phyloP scores from a whole-genome alignment of 345 rosid genomes.

The Populus tremula region DNA sequence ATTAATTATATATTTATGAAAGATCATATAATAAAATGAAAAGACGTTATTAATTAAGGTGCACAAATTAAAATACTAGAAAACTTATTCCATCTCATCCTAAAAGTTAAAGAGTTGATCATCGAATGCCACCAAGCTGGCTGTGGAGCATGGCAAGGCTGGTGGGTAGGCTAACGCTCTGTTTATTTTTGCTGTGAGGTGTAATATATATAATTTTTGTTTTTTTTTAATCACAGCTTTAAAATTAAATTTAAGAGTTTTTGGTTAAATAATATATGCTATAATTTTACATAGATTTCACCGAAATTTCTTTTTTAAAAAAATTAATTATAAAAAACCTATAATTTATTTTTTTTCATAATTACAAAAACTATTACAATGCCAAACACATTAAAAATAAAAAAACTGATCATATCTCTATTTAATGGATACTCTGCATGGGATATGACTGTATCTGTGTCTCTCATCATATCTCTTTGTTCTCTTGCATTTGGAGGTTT shows the following conservation, averaged over 20 bases:
- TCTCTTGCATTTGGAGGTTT: conserved; percentile 34
- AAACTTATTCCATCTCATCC: conserved; percentile 6
- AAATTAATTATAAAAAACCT: too few relatives aligned
- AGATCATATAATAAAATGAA: neutral
- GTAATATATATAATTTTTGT: too few relatives aligned
- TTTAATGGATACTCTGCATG: conserved; percentile 20
- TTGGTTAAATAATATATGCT: too few relatives aligned
- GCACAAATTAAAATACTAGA: neutral
- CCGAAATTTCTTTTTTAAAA: too few relatives aligned
- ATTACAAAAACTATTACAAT: too few relatives aligned
- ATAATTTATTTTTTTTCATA: too few relatives aligned
- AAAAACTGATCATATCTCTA: too few relatives aligned
- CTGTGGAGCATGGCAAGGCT: conserved; percentile 44
- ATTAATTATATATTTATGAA: neutral
- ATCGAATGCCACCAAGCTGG: conserved; percentile 25
- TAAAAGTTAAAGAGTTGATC: conserved; percentile 20
- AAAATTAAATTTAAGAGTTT: too few relatives aligned
- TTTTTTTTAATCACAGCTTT: too few relatives aligned
- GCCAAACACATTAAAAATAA: too few relatives aligned
- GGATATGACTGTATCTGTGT: conserved; percentile 6
- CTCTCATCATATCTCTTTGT: conserved; percentile 12
- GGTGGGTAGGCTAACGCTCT: conserved; percentile 9
- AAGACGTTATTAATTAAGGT: neutral
- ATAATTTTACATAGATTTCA: too few relatives aligned
- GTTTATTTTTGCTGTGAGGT: too few relatives aligned